Evolutionary conservation across 2,329 filamentous ascomycete species (phyloP).

Genomic region (Amylocarpus encephaloides): DNA sequence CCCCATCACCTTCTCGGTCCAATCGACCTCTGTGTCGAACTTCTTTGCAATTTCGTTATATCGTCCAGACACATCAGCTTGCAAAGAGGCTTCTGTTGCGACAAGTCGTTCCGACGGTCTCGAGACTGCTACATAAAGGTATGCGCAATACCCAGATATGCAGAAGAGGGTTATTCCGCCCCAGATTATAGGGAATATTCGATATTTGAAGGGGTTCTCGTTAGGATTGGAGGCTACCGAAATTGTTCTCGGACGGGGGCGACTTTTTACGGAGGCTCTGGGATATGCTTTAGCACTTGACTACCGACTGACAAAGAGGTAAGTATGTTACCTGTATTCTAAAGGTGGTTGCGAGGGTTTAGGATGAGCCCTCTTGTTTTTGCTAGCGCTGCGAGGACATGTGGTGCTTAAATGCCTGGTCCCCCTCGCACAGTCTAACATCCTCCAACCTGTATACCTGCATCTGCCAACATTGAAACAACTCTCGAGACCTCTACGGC

Average conservation of each 20-base stretch:
- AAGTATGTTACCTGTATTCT: too few species aligned
- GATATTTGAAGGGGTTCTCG: slow-evolving; percentile 21
- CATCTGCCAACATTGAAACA: too few species aligned
- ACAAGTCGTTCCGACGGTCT: slow-evolving; percentile 18
- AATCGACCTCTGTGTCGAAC: slow-evolving; percentile 54
- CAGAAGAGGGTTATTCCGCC: slow-evolving; percentile 16
- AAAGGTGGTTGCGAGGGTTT: too few species aligned
- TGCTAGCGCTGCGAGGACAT: too few species aligned
- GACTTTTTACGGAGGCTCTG: not conserved
- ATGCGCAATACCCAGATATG: slow-evolving; percentile 23
- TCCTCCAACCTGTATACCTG: too few species aligned
- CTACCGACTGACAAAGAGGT: too few species aligned
- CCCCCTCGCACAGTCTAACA: too few species aligned
- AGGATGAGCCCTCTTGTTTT: too few species aligned
- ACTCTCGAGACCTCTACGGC: too few species aligned
- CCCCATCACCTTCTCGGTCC: slow-evolving; percentile 51
- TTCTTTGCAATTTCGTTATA: slow-evolving; percentile 39
- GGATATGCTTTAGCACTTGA: not conserved
- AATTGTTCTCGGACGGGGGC: not conserved
- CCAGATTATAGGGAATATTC: slow-evolving; percentile 22
- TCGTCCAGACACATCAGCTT: slow-evolving; percentile 28
- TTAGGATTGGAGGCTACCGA: not conserved
- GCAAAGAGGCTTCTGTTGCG: slow-evolving; percentile 17
- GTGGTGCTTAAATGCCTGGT: too few species aligned
- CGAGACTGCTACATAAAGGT: slow-evolving; percentile 33